Evolutionary conservation across 345 rosid genomes (phyloP).

Genomic region (Lenwebbia sp.): DNA sequence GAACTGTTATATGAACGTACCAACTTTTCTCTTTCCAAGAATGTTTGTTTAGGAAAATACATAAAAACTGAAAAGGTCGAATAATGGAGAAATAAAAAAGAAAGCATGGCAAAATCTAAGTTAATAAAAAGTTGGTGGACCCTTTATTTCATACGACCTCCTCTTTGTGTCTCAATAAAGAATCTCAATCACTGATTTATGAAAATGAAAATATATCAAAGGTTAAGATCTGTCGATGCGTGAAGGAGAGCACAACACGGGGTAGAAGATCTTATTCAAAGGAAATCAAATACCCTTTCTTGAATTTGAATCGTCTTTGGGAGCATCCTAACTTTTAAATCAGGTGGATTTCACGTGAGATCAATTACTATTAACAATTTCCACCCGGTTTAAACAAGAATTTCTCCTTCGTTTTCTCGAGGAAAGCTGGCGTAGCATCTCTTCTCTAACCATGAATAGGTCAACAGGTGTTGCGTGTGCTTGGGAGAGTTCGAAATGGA

Average conservation of each 20-base stretch:
- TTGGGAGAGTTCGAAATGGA: conserved; percentile 82
- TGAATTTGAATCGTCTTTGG: not conserved
- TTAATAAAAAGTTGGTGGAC: not conserved
- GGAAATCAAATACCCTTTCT: not conserved
- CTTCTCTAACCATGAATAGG: not conserved
- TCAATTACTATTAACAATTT: not conserved
- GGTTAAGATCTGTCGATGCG: not conserved
- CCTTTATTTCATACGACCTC: not conserved
- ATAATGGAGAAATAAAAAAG: not conserved
- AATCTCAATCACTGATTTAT: not conserved
- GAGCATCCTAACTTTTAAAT: not conserved
- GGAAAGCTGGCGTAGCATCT: not conserved
- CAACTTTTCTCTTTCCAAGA: not conserved
- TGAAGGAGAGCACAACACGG: not conserved
- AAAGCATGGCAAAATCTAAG: not conserved
- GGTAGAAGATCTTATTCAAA: not conserved
- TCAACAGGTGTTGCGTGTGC: conserved; percentile 80
- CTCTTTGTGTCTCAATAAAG: not conserved
- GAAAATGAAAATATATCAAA: not conserved
- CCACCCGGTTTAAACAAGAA: not conserved
- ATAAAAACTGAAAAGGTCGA: not conserved
- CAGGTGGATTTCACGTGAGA: not conserved
- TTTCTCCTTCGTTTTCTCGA: not conserved
- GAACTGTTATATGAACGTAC: not conserved
- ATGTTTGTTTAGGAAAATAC: too few relatives aligned